A percentile compares a stretch with the other conserved stretches of the same genome.
phyloP scores from a whole-genome alignment of 1,284 basidiomycete genomes.

The Pyrrhoderma lamaoense region DNA sequence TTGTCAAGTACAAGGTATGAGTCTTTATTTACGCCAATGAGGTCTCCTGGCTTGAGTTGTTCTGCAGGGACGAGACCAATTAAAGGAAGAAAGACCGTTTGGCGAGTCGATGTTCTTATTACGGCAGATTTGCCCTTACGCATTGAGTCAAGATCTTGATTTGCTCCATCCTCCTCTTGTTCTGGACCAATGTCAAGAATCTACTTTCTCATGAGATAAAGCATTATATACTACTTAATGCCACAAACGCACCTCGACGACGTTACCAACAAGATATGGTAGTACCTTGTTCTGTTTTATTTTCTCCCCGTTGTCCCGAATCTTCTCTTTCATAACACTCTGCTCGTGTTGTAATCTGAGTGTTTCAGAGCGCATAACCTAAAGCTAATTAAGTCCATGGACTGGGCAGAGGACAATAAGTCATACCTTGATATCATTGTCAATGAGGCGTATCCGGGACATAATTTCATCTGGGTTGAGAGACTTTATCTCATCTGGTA shows the following conservation, averaged over 20 bases:
- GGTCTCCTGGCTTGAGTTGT: slow-evolving; percentile 82
- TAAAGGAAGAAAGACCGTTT: slow-evolving; percentile 97
- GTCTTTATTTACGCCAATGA: slow-evolving; percentile 99
- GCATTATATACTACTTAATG: not conserved
- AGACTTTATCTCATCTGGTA: slow-evolving; percentile 72
- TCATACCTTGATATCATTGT: slow-evolving; percentile 87
- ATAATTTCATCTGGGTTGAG: slow-evolving; percentile 77
- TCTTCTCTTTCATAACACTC: slow-evolving; percentile 95
- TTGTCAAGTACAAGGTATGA: slow-evolving; percentile 97
- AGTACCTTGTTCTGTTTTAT: slow-evolving; percentile 99
- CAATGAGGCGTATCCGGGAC: slow-evolving; percentile 83
- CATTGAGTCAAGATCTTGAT: slow-evolving; percentile 89
- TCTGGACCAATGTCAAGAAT: slow-evolving; percentile 94
- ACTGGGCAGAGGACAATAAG: not conserved
- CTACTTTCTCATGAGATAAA: slow-evolving; percentile 34
- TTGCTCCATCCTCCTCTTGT: slow-evolving; percentile 88
- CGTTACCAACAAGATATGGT: slow-evolving; percentile 96
- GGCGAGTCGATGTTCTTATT: slow-evolving; percentile 96
- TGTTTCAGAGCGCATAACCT: slow-evolving; percentile 96
- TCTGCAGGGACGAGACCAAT: slow-evolving; percentile 95
- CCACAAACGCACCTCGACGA: slow-evolving; percentile 71
- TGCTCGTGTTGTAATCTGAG: slow-evolving; percentile 91
- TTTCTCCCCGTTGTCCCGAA: slow-evolving; percentile 96
- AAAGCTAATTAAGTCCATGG: not conserved
- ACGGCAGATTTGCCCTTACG: slow-evolving; percentile 97